A percentile compares a stretch with the other conserved stretches of the same genome.
These are phyloP conservation scores for Calonectria honghensis DNA, from an alignment of 2,329 filamentous ascomycete genomes.

Conservation along the genomic window DNA sequence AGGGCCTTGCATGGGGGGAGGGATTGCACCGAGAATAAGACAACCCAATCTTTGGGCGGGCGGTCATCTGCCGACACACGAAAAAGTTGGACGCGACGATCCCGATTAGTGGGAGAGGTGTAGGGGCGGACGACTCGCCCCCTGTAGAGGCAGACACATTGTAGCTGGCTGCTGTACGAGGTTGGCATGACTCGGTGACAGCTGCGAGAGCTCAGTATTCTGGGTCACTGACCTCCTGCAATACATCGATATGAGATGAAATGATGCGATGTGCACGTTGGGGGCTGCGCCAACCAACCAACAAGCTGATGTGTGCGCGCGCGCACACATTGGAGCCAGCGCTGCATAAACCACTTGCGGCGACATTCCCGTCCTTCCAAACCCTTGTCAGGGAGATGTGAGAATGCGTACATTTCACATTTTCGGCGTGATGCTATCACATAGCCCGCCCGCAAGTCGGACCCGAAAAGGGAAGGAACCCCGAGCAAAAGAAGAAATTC, in stretches of 20 bases:
- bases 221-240: conserved; percentile 16
- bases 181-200: conserved; percentile 9
- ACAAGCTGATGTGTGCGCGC: background rate
- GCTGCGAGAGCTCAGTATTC: background rate
- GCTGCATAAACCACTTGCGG: conserved; percentile 2
- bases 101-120: conserved; percentile 17
- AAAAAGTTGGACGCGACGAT: background rate
- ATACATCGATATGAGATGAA: conserved; percentile 23
- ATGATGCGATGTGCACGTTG: conserved; percentile 9
- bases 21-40: conserved; percentile 24
- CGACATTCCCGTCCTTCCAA: conserved; percentile 24
- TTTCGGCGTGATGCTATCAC: background rate
- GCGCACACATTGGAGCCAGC: background rate
- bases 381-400: conserved; percentile 13
- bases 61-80: conserved; percentile 3
- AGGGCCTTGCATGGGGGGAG: background rate
- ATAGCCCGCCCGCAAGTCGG: conserved; percentile 14
- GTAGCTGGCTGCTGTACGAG: background rate
- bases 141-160: conserved; percentile 1
- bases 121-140: conserved; percentile 24
- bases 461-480: background rate
- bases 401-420: conserved; percentile 2
- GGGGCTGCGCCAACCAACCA: conserved; percentile 1
- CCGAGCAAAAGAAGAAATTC: conserved; percentile 10
- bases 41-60: background rate